Base-by-base conservation (phyloP, 2,329 filamentous ascomycete species). In the Neonectria hederae region DNA sequence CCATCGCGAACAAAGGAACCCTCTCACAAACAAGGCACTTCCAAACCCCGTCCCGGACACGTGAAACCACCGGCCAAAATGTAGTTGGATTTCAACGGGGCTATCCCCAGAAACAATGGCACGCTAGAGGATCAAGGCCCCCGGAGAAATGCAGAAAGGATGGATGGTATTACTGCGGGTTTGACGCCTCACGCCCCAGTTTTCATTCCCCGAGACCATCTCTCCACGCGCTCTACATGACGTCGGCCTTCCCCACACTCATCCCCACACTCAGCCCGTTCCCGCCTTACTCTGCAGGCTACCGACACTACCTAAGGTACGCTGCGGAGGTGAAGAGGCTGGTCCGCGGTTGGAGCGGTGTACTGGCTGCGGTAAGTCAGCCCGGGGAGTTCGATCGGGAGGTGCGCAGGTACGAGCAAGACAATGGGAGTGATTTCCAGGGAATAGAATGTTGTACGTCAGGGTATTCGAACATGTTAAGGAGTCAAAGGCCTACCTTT, bases 161-260 rank as follows among this genome's bases (percentile, higher is more conserved):
- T 48, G 57, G 45, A 28, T 11, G 11, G 62, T 21, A 22, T 21
- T 21, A 42, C 26, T 24, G 10, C 13, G 45, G 13, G 45, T 38
- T 55, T 54, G 21, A 53, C 11, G 45, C 28, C 54, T 61, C n/a
- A 14, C 8, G 59, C 64, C 65, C 69, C 68, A 38, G 42, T 71
- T 72, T 65, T 71, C 54, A 66, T 65, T 63, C 35, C 51, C 52
- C 49, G 61, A 60, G 28, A 45, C 53, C 63, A 53, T 59, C 62
- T 42, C 54, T 46, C 52, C 42, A 35, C 53, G 42, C 59, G 52
- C 38, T 52, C 65, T 30, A 55, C 53, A 71, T 74, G 71, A 73
- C 71, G 71, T 74, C 70, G 70, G 40, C 13, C 43, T 72, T 71
- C 71, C 65, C 70, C 71, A 72, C 65, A 63, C 56, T 54, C 53